Conservation (phyloP, 768 basidiomycete species). For the Lyophyllum decastes region DNA sequence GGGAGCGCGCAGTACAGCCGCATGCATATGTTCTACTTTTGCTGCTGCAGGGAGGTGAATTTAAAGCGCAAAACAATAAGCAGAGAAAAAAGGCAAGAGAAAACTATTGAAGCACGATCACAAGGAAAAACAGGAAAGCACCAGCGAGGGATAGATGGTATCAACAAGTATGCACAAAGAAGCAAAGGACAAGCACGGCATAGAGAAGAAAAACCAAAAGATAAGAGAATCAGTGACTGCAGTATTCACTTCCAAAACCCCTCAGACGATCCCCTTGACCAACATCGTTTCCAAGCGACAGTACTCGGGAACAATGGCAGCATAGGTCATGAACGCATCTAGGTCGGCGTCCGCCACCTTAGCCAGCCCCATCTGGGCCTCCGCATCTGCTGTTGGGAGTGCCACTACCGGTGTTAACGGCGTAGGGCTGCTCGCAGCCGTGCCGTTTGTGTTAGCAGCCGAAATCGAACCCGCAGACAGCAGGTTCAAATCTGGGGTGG, state of each 20-base stretch:
- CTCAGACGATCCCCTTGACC: slow-evolving; percentile 58
- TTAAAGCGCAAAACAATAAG: background rate
- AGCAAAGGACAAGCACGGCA: slow-evolving; percentile 6
- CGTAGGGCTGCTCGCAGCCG: slow-evolving; percentile 52
- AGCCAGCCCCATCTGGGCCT: slow-evolving; percentile 73
- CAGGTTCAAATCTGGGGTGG: slow-evolving; percentile 61
- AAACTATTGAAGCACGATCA: slow-evolving; percentile 3
- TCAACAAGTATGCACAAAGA: slow-evolving; percentile 3
- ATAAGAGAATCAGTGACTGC: background rate
- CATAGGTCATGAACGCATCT: slow-evolving; percentile 85
- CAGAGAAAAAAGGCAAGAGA: background rate
- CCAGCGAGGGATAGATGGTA: slow-evolving; percentile 6
- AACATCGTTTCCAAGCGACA: slow-evolving; percentile 79
- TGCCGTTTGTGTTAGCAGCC: slow-evolving; percentile 33
- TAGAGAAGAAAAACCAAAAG: background rate
- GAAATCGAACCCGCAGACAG: slow-evolving; percentile 27
- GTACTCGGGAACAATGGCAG: slow-evolving; percentile 83
- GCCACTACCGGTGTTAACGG: slow-evolving; percentile 72
- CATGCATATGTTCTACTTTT: slow-evolving; percentile 18
- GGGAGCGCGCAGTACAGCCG: slow-evolving; percentile 9
- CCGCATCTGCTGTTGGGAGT: slow-evolving; percentile 69
- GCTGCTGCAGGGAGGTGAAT: slow-evolving; percentile 1
- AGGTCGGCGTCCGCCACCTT: slow-evolving; percentile 84
- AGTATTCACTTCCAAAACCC: background rate
- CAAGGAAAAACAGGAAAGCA: slow-evolving; percentile 13